These are phyloP conservation scores for Extremus antarcticus DNA, from an alignment of 495 filamentous ascomycete species.

Conservation along the genomic window DNA sequence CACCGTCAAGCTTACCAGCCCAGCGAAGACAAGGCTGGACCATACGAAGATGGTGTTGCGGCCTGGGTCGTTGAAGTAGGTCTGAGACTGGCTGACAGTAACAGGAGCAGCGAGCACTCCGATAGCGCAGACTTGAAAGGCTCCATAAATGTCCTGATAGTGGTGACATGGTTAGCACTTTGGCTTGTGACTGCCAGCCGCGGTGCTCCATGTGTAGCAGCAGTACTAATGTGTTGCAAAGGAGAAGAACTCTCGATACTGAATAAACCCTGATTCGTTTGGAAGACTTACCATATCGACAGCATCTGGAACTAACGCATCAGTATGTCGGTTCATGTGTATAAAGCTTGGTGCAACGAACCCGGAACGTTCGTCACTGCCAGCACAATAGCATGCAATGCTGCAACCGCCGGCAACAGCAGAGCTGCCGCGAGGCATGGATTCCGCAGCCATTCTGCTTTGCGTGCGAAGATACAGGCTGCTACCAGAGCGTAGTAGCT, in stretches of 20 bases:
- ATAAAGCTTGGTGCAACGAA: constrained; percentile 24
- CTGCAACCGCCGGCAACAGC: constrained; percentile 49
- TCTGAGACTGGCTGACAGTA: constrained; percentile 44
- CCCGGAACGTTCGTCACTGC: constrained; percentile 41
- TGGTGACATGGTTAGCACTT: neutral
- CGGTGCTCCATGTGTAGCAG: no score
- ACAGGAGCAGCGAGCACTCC: constrained; percentile 48
- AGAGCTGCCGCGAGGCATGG: constrained; percentile 51
- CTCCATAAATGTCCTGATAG: constrained; percentile 43
- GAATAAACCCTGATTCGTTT: neutral
- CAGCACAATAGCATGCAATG: constrained; percentile 48
- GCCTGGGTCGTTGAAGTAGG: constrained; percentile 49
- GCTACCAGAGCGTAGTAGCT: constrained; percentile 52
- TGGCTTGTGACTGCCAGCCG: neutral
- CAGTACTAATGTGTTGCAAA: no score
- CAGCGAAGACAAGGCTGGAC: constrained; percentile 46
- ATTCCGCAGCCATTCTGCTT: constrained; percentile 45
- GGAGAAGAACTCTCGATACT: neutral
- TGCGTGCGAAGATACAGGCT: constrained; percentile 46
- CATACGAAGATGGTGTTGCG: constrained; percentile 53
- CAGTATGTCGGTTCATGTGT: neutral
- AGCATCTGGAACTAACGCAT: constrained; percentile 31
- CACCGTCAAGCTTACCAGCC: constrained; percentile 46
- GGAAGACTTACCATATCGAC: constrained; percentile 42
- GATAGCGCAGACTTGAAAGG: constrained; percentile 52